Conservation (phyloP, 2,329 filamentous ascomycete genomes). For the Fusarium solani-melongenae region DNA sequence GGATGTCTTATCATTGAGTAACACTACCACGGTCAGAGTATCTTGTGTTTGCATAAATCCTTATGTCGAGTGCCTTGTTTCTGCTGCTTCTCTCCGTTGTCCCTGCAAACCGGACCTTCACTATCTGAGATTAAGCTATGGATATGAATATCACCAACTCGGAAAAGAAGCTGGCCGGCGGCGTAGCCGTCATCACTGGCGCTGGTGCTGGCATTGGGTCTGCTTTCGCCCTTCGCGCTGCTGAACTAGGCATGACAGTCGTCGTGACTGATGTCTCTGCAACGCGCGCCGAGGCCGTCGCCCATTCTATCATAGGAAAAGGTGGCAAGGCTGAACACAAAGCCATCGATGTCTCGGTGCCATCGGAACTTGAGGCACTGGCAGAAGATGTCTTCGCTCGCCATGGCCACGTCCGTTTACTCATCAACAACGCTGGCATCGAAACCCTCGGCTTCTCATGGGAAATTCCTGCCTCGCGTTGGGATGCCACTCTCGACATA, state of each 20-base stretch:
- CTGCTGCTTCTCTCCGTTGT: too few species aligned
- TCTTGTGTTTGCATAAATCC: too few species aligned
- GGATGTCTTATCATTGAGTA: too few species aligned
- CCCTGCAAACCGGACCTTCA: too few species aligned
- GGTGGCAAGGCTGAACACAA: background rate
- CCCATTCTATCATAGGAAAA: background rate
- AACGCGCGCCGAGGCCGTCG: background rate
- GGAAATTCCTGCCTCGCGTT: background rate
- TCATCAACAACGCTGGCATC: slow-evolving; percentile 8
- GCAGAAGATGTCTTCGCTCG: background rate
- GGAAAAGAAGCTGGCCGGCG: background rate
- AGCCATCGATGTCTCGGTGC: background rate
- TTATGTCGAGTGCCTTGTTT: too few species aligned
- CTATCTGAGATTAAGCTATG: too few species aligned
- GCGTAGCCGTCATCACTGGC: slow-evolving; percentile 6
- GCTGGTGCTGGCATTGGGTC: slow-evolving; percentile 1
- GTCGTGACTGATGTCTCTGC: background rate
- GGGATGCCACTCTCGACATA: slow-evolving; percentile 2
- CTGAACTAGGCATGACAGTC: background rate
- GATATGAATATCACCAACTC: background rate
- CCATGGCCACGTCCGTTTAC: background rate
- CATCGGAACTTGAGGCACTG: background rate
- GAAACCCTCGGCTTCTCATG: slow-evolving; percentile 3
- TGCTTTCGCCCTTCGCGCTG: background rate
- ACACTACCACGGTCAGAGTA: too few species aligned